Conservation (phyloP, 169 alveolate species). For the Babesia bovis region DNA sequence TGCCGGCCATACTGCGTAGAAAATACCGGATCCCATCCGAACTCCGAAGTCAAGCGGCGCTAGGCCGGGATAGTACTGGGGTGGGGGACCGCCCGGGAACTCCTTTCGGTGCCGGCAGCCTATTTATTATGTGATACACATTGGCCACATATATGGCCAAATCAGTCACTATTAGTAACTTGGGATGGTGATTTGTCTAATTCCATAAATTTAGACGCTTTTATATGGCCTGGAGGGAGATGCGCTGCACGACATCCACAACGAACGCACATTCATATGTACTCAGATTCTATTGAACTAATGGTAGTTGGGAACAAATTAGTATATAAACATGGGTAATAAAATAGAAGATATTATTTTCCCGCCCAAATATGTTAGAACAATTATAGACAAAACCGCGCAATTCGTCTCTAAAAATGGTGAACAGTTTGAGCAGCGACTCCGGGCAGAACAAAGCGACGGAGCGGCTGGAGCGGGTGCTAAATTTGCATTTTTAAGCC, state of each 20-base stretch:
- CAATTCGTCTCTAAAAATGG: slow-evolving; percentile 90
- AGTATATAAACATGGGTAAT: slow-evolving; percentile 19
- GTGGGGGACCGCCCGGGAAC: slow-evolving; percentile 85
- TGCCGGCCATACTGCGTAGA: slow-evolving; percentile 89
- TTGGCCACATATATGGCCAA: no score
- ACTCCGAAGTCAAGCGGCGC: slow-evolving; percentile 92
- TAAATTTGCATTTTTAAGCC: slow-evolving; percentile 79
- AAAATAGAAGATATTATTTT: slow-evolving; percentile 72
- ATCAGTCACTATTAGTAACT: no score
- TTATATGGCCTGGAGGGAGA: no score
- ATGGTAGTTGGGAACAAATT: no score
- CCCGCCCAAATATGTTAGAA: slow-evolving; percentile 86
- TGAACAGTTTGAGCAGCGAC: slow-evolving; percentile 83
- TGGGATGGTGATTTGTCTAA: no score
- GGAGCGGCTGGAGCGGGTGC: slow-evolving; percentile 57
- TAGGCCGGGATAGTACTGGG: slow-evolving; percentile 90
- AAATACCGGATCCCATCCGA: slow-evolving; percentile 91
- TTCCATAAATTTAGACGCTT: no score
- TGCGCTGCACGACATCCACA: no score
- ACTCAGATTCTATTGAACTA: no score
- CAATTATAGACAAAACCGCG: slow-evolving; percentile 88
- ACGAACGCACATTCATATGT: no score
- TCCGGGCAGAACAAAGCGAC: slow-evolving; percentile 74
- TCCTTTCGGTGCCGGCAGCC: slow-evolving; percentile 74
- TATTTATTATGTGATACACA: neutral